phyloP scores from a whole-genome alignment of 345 rosid genomes.

The Eucalyptus urophylla region DNA sequence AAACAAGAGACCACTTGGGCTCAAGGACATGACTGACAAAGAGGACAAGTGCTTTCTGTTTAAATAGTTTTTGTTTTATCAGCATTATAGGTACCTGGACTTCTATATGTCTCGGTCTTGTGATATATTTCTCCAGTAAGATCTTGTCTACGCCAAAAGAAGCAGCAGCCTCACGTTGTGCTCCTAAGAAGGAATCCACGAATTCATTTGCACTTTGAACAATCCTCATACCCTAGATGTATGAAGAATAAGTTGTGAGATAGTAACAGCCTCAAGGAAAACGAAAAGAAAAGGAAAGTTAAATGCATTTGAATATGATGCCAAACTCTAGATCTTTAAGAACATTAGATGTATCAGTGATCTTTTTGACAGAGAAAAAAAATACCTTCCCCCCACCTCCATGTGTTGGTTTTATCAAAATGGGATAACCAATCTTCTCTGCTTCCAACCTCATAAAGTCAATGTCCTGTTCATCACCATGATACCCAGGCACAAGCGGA shows the following conservation, averaged over 20 bases:
- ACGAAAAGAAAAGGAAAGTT: neutral
- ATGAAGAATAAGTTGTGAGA: neutral
- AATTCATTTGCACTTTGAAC: conserved; percentile 57
- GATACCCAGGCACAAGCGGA: conserved; percentile 93
- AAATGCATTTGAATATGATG: neutral
- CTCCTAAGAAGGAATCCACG: conserved; percentile 73
- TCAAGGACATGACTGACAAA: neutral
- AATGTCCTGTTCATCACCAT: conserved; percentile 77
- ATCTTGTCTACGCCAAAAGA: conserved; percentile 85
- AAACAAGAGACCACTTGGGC: neutral
- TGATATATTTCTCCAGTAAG: conserved; percentile 91
- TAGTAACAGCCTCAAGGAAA: neutral
- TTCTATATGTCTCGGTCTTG: conserved; percentile 88
- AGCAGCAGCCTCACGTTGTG: conserved; percentile 94
- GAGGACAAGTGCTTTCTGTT: neutral
- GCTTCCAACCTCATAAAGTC: conserved; percentile 81
- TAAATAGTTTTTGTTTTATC: neutral
- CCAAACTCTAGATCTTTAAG: neutral
- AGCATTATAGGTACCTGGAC: conserved; percentile 49
- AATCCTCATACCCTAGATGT: conserved; percentile 86
- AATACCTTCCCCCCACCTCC: conserved; percentile 94
- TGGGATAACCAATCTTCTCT: conserved; percentile 75
- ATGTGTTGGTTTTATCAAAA: conserved; percentile 91
- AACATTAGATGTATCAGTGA: neutral
- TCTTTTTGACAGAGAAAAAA: neutral